Percentiles rank a stretch among this genome's conserved stretches.
Conservation (phyloP, 1,284 basidiomycete genomes). For the Cryptococcus jaspeensis region DNA sequence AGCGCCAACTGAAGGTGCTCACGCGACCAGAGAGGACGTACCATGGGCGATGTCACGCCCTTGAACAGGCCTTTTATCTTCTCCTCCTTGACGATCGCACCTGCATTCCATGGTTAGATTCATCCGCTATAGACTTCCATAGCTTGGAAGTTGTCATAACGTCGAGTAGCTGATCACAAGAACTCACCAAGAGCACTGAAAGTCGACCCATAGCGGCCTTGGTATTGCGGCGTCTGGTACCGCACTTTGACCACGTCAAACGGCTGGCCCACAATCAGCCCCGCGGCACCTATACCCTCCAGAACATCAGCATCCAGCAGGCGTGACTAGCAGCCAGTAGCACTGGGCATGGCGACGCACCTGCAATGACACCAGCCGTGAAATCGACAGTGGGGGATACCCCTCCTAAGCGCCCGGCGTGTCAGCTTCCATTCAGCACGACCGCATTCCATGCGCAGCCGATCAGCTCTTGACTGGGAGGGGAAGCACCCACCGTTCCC, state of each 20-base stretch:
- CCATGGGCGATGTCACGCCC: constrained; percentile 51
- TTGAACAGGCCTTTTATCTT: constrained; percentile 46
- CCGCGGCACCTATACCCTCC: constrained; percentile 40
- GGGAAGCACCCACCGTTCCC: constrained; percentile 2
- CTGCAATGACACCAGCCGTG: constrained; percentile 46
- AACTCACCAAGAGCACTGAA: constrained; percentile 45
- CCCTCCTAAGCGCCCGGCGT: background rate
- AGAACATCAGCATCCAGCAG: background rate
- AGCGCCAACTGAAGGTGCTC: background rate
- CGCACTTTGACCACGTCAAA: constrained; percentile 52
- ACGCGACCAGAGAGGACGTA: constrained; percentile 22
- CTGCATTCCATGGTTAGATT: constrained; percentile 14
- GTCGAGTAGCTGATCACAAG: no score
- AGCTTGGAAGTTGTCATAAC: no score
- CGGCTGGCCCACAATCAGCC: constrained; percentile 51
- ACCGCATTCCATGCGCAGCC: background rate
- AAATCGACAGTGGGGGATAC: constrained; percentile 44
- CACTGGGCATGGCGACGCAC: constrained; percentile 20
- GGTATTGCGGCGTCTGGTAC: constrained; percentile 48
- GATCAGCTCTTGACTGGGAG: background rate
- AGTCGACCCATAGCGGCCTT: constrained; percentile 41
- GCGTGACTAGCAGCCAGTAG: background rate
- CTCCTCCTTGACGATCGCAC: constrained; percentile 43
- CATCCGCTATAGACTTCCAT: no score
- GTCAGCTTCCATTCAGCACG: no score